Evolutionary conservation across 1,139 yeast genomes (phyloP).

Genomic region (Ashbya aceris): DNA sequence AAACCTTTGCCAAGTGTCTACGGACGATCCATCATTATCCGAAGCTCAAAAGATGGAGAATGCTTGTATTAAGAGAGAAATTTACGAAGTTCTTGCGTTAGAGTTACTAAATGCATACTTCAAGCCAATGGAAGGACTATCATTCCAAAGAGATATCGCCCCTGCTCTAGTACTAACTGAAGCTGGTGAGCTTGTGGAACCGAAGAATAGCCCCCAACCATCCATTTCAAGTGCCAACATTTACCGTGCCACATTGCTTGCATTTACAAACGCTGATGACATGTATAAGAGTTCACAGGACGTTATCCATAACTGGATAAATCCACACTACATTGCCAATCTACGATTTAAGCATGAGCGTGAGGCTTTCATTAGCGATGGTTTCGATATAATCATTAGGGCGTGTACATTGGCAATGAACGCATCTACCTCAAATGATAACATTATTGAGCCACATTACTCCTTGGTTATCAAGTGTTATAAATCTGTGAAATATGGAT

Average conservation of each 20-base stretch:
- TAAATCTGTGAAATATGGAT: constrained; percentile 41
- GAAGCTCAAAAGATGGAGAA: constrained; percentile 21
- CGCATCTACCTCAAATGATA: constrained; percentile 40
- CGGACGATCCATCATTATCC: constrained; percentile 3
- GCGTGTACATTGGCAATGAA: constrained; percentile 39
- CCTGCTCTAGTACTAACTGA: constrained; percentile 17
- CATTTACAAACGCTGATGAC: constrained; percentile 35
- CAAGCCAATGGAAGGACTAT: constrained; percentile 51
- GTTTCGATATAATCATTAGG: constrained; percentile 34
- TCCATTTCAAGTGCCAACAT: constrained; percentile 21
- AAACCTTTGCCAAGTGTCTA: constrained; percentile 33
- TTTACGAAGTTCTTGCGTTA: constrained; percentile 23
- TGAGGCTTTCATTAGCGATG: constrained; percentile 23
- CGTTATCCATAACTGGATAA: constrained; percentile 46
- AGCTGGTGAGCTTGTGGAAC: constrained; percentile 24
- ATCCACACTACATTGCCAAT: constrained; percentile 51
- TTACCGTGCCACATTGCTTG: constrained; percentile 25
- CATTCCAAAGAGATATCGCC: constrained; percentile 22
- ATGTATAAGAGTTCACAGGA: not conserved
- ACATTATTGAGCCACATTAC: constrained; percentile 68
- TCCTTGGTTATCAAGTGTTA: constrained; percentile 47
- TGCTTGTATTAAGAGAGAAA: constrained; percentile 31
- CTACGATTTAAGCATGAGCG: constrained; percentile 42
- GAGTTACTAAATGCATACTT: constrained; percentile 26
- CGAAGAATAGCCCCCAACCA: constrained; percentile 17